Evolutionary conservation across 2,329 filamentous ascomycete species (phyloP), one percentile per base, ranked within the genome.

Genomic region (Epichloe bromicola): DNA sequence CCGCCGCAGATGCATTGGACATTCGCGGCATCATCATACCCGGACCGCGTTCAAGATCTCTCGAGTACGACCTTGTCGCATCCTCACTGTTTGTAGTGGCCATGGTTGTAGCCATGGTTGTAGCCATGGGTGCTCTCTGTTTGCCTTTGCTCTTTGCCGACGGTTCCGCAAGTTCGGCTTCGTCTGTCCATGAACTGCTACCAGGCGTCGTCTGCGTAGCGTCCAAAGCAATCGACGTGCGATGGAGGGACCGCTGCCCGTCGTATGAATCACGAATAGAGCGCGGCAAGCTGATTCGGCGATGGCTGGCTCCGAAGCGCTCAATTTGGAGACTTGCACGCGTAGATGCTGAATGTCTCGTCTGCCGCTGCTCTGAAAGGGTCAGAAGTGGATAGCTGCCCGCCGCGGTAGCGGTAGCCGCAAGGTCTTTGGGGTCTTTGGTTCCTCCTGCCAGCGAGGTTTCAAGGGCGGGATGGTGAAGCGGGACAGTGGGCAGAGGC

Each of bases 211-310:
- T 23, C n/a, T 48, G 17, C 11, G 23, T 17, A 14, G 36, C 23
- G 26, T 49, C 36, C 26, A 43, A 10, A 19, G 36, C 20, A 4
- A 12, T n/a, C 17, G 46, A 44, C 20, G 60, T 65, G 19, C 64
- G 64, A 26, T 60, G 64, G 14, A 62, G 63, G 40, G 63, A 58
- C 42, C 67, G 67, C 57, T 73, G 74, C 50, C 69, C 71, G 66
- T 80, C 76, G 70, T 74, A 72, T 4, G 76, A 79, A 42, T 73
- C 69, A 42, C 74, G 73, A 34, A 80, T 61, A 4, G 76, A 77
- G 12, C 63, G 66, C n/a, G 77, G 77, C 14, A 80, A 65, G 58
- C 74, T 78, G 52, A 77, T 67, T 47, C 74, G 72, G 51, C 69
- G 69, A 44, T 76, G 72, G 46, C 67, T 68, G 52, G 68, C 71